Base-by-base conservation (phyloP, 2,329 filamentous ascomycete species). In the Achaetomium macrosporum region DNA sequence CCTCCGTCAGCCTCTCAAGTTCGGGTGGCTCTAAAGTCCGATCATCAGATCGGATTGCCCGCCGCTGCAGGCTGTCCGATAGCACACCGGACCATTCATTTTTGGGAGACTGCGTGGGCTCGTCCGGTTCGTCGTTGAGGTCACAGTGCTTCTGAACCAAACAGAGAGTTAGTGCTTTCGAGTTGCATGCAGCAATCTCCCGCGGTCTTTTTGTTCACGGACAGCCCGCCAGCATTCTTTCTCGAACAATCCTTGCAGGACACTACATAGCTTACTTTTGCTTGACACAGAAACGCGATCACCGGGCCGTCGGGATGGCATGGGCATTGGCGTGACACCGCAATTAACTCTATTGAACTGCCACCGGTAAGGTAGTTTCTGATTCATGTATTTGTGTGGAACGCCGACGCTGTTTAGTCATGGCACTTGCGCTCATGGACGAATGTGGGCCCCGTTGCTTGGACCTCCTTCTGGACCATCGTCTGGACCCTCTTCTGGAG, bases 261-360 rank as follows among this genome's bases (percentile, higher is more conserved):
- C 33, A 35, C 33, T 35, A 35, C 13, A 15, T 12, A 6, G 10
- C 10, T 19, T 44, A n/a, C n/a, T 25, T 7, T 25, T 4, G 25
- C 25, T 25, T 4, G 25, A 29, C 40, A 29, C 40, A 15, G 3
- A 31, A 6, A 43, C 20, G n/a, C 31, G 33, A 25, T 36, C 35
- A 17, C 37, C 43, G 20, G 25, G 25, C 25, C 25, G 4, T 35
- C 11, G 33, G 48, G 44, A 45, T 51, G 48, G 48, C 53, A 33
- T 42, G 49, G 41, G n/a, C n/a, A 51, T 48, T 36, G 48, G 44
- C 48, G n/a, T 55, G 53, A 51, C 48, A 55, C 25, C 4, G 25
- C 7, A 25, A 25, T 25, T 25, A 25, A 7, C 25, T 4, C 7
- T 25, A 25, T 25, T 25, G 4, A 25, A 25, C 25, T 25, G 25